Conservation (phyloP, 768 basidiomycete genomes). For the Panaeolus papilionaceus region DNA sequence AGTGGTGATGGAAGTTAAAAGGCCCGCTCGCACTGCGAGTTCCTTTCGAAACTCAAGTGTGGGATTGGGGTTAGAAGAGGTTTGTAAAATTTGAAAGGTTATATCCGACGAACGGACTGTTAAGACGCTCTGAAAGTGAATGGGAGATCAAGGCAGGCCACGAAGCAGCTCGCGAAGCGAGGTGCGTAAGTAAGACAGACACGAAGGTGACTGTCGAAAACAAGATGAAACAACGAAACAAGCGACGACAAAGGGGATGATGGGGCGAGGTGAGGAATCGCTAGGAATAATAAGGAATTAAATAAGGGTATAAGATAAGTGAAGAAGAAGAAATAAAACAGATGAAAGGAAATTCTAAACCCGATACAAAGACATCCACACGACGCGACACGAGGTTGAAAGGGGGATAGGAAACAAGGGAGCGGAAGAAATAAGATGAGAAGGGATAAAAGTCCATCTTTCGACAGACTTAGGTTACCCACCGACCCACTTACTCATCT, state of each 20-base stretch:
- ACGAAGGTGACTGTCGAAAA: background rate
- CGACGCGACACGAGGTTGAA: background rate
- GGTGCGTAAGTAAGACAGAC: background rate
- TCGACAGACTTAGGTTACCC: no score
- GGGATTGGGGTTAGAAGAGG: background rate
- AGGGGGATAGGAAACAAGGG: background rate
- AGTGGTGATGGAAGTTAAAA: constrained; percentile 5
- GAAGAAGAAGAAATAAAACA: background rate
- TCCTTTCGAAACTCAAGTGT: background rate
- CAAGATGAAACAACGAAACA: background rate
- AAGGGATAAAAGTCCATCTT: background rate
- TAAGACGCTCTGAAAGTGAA: constrained; percentile 2
- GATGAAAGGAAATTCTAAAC: background rate
- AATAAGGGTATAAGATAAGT: background rate
- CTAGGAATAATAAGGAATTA: background rate
- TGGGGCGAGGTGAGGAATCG: background rate
- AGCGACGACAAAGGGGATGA: background rate
- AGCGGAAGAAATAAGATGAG: background rate
- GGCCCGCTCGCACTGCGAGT: background rate
- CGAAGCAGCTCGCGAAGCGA: background rate
- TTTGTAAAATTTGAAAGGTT: background rate
- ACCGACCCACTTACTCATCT: background rate
- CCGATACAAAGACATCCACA: background rate
- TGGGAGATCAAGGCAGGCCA: constrained; percentile 10
- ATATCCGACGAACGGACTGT: background rate